These are phyloP conservation scores for Calonectria multiphialidica DNA, from an alignment of 2,329 filamentous ascomycete species.

Conservation along the genomic window DNA sequence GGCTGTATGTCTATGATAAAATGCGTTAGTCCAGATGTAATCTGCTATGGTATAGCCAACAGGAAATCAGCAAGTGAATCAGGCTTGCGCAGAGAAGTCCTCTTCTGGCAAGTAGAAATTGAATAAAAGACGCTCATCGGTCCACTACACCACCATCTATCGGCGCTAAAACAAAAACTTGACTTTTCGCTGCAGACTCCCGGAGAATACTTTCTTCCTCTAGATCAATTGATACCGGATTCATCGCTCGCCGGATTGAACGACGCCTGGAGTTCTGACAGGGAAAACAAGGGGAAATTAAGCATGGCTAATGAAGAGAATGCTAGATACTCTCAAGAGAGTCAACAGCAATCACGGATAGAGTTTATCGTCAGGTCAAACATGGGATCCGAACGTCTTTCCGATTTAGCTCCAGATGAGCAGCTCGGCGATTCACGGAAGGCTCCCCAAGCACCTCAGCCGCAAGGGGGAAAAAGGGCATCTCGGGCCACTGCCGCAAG, in stretches of 20 bases:
- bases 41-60: background rate
- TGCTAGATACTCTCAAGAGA: background rate
- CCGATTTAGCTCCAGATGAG: background rate
- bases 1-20: background rate
- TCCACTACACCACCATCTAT: background rate
- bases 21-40: background rate
- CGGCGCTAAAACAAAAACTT: background rate
- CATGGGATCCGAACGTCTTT: background rate
- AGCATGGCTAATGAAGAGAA: background rate
- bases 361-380: background rate
- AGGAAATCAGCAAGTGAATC: background rate
- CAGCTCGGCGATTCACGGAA: background rate
- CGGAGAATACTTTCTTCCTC: background rate
- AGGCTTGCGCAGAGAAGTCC: background rate
- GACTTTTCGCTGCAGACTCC: background rate
- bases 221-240: background rate
- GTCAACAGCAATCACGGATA: background rate
- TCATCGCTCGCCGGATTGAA: background rate
- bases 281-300: background rate
- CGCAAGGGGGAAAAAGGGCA: background rate
- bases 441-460: background rate
- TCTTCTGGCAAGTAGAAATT: background rate
- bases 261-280: background rate
- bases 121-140: background rate
- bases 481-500: background rate